These are phyloP conservation scores for Mycosphaerella sp. DNA, from an alignment of 2,329 filamentous ascomycete species.

Conservation along the genomic window DNA sequence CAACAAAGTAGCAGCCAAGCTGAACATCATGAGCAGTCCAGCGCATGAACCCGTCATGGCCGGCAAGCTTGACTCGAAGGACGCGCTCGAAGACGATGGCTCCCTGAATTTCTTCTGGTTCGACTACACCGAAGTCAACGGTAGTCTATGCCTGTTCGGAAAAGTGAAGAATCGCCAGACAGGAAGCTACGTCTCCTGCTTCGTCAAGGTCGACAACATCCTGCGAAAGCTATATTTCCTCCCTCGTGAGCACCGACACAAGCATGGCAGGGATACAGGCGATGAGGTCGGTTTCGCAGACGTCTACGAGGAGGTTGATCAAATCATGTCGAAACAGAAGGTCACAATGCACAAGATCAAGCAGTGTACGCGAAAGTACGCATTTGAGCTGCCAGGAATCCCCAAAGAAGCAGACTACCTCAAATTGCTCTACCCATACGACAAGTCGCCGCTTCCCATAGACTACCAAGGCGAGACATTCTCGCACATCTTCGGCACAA, in stretches of 20 bases:
- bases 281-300: conserved; percentile 81
- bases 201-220: conserved; percentile 93
- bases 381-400: conserved; percentile 82
- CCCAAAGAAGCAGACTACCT: conserved; percentile 87
- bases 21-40: conserved; percentile 78
- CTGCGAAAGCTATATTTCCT: conserved; percentile 88
- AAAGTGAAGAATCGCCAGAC: conserved; percentile 89
- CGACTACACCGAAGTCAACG: conserved; percentile 89
- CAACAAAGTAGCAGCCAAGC: conserved; percentile 77
- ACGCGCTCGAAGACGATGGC: conserved; percentile 90
- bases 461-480: conserved; percentile 78
- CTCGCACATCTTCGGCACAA: conserved; percentile 87
- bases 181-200: conserved; percentile 76
- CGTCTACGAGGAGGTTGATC: conserved; percentile 84
- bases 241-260: conserved; percentile 61
- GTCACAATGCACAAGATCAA: conserved; percentile 94
- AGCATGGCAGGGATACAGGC: conserved; percentile 59
- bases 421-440: conserved; percentile 93
- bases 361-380: conserved; percentile 81
- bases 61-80: conserved; percentile 75
- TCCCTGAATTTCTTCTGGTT: conserved; percentile 94
- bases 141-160: conserved; percentile 87
- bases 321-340: conserved; percentile 77
- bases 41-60: conserved; percentile 58
- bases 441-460: conserved; percentile 66